Percentiles rank a stretch among this genome's conserved stretches.
Evolutionary conservation across 768 basidiomycete genomes (phyloP).

Genomic region (Kwoniella mangroviensis): DNA sequence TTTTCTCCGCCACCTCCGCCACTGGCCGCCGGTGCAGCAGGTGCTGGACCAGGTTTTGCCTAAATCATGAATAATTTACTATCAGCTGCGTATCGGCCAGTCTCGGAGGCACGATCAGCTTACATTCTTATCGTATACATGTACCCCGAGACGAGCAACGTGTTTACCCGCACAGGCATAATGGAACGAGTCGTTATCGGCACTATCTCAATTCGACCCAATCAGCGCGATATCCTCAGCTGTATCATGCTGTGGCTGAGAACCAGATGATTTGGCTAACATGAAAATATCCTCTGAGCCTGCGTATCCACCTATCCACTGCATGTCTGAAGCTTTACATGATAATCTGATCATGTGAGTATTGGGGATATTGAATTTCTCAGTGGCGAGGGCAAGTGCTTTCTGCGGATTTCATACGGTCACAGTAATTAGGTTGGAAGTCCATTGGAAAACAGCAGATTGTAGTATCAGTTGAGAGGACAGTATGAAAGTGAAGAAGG

Average conservation of each 20-base stretch:
- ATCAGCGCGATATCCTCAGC: too few relatives aligned
- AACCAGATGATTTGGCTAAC: slow-evolving; percentile 22
- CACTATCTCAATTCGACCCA: slow-evolving; percentile 21
- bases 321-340: slow-evolving; percentile 49
- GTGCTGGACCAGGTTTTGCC: slow-evolving; percentile 24
- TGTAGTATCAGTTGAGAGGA: too few relatives aligned
- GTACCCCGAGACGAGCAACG: slow-evolving; percentile 50
- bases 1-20: slow-evolving; percentile 23
- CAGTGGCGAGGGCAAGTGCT: slow-evolving; percentile 45
- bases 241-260: too few relatives aligned
- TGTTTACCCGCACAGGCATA: slow-evolving; percentile 56
- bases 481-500: background rate
- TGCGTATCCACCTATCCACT: slow-evolving; percentile 45
- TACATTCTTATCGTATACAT: slow-evolving; percentile 51
- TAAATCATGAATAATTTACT: background rate
- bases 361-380: slow-evolving; percentile 51
- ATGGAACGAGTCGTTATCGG: slow-evolving; percentile 56
- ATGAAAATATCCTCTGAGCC: slow-evolving; percentile 46
- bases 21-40: slow-evolving; percentile 15
- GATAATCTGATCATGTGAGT: slow-evolving; percentile 47
- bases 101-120: slow-evolving; percentile 11
- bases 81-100: too few relatives aligned
- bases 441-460: too few relatives aligned
- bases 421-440: background rate
- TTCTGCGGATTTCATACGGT: slow-evolving; percentile 29